Percentiles rank a stretch among this genome's conserved stretches.
These are phyloP conservation scores for Arxiozyma bovina DNA, from an alignment of 1,139 yeast species.

Conservation along the genomic window DNA sequence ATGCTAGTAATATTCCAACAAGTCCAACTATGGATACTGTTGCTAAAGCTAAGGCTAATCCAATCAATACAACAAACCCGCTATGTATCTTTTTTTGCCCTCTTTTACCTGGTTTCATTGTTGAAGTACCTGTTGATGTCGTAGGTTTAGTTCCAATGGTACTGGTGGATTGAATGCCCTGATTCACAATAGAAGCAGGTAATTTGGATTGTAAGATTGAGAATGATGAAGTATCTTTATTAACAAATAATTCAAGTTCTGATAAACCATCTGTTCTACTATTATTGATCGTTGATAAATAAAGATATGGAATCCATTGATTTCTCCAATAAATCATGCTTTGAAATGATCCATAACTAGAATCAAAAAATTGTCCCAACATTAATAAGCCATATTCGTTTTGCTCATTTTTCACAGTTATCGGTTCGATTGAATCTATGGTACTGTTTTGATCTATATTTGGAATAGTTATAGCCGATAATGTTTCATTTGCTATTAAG, in stretches of 20 bases:
- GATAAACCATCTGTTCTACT: constrained; percentile 1
- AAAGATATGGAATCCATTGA: constrained; percentile 62
- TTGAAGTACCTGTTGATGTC: constrained; percentile 20
- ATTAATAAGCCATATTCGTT: constrained; percentile 7
- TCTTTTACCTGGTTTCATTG: constrained; percentile 6
- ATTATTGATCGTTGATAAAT: constrained; percentile 13
- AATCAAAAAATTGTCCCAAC: constrained; percentile 46
- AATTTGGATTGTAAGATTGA: constrained; percentile 17
- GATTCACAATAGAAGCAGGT: constrained; percentile 8
- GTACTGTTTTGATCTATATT: constrained; percentile 6
- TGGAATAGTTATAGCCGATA: constrained; percentile 13
- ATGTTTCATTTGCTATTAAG: constrained; percentile 6
- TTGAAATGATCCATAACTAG: constrained; percentile 50
- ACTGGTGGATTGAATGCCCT: background rate
- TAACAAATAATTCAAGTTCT: constrained; percentile 23
- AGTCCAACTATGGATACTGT: constrained; percentile 62
- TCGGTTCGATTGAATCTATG: constrained; percentile 7
- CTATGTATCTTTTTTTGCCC: constrained; percentile 29
- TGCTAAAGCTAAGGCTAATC: constrained; percentile 81
- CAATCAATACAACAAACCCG: constrained; percentile 82
- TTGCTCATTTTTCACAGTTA: constrained; percentile 2
- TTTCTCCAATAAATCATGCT: constrained; percentile 65
- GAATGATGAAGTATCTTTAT: constrained; percentile 33
- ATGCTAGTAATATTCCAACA: constrained; percentile 46
- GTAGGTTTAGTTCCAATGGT: constrained; percentile 12